Conservation (phyloP, 495 filamentous ascomycete genomes). For the Penicillium ucsense region DNA sequence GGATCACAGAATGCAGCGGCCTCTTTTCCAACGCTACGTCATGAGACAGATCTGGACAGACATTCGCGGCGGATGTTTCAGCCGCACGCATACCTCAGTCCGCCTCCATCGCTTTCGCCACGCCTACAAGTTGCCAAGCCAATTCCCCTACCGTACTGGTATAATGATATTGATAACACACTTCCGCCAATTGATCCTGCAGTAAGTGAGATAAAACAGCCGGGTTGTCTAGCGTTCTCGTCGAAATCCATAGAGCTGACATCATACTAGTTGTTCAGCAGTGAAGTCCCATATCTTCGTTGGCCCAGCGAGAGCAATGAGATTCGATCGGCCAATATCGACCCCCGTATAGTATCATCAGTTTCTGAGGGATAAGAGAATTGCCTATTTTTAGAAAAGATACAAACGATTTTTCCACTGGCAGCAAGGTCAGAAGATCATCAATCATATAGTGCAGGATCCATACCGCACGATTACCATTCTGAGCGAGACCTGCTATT, state of each 20-base stretch:
- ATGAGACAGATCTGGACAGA: slow-evolving; percentile 1
- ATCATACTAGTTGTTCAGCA: not conserved
- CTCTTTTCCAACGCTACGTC: not conserved
- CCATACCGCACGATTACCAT: too few relatives aligned
- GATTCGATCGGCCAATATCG: too few relatives aligned
- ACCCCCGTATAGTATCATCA: too few relatives aligned
- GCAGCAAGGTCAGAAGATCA: too few relatives aligned
- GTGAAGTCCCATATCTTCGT: not conserved
- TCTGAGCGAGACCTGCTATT: too few relatives aligned
- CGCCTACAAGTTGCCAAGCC: not conserved
- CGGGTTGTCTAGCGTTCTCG: too few relatives aligned
- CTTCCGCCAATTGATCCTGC: not conserved
- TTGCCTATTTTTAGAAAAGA: too few relatives aligned
- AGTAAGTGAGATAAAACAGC: not conserved
- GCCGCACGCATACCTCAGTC: slow-evolving; percentile 5
- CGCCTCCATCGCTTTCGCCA: not conserved
- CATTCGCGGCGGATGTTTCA: slow-evolving; percentile 5
- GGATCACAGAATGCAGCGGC: too few relatives aligned
- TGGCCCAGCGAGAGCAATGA: not conserved
- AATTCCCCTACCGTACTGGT: slow-evolving; percentile 2
- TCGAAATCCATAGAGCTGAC: not conserved
- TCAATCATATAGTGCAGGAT: too few relatives aligned
- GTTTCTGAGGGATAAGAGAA: too few relatives aligned
- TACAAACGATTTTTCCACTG: too few relatives aligned
- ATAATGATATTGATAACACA: slow-evolving; percentile 5